Evolutionary conservation across 148 eudicot genomes (phyloP), one percentile per base, ranked within the genome.

Genomic region (Agrostemma githago): DNA sequence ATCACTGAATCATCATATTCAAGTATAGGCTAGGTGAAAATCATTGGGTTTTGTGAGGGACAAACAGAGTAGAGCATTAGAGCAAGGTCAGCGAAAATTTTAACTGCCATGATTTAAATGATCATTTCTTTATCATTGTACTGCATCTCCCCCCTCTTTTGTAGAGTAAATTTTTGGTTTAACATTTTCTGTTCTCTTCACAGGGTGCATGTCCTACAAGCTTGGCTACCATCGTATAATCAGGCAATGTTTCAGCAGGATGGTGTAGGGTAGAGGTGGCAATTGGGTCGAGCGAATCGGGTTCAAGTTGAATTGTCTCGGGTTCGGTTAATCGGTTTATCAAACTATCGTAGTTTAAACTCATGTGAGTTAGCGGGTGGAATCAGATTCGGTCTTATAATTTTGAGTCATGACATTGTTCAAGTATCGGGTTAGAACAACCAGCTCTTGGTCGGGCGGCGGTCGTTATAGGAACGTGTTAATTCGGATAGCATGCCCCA

Each of bases 41-140:
- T 62, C 64, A 48, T 79, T 62, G 82, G 74, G 57, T 34, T 74
- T 53, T 61, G 74, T 44, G 71, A 67, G 43, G 74, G 70, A 37
- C 70, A 66, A 16, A 15, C 41, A 69, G 64, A 26, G 61, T 26
- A 26, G 39, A 15, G 20, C 21, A 54, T n/a, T n/a, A n/a, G n/a
- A 54, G 10, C 34, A 26, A 26, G 34, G 34, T 1, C 34, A 57
- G 7, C 37, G 15, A 43, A 5, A 14, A 41, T 26, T 9, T 43
- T 26, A 56, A 37, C 69, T 66, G 77, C 34, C 72, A 66, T 58
- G 68, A n/a, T 60, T 67, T 78, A 59, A 67, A 79, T 79, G 82
- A 79, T 69, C 72, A 69, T 79, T 69, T 70, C 73, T 61, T 26
- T 53, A 79, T 79, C 82, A 79, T 79, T 79, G 75, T 78, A 57